Percentiles rank a stretch among this genome's conserved stretches.
Evolutionary conservation across 148 eudicot genomes (phyloP).

Genomic region (Chenopodium suecicum): DNA sequence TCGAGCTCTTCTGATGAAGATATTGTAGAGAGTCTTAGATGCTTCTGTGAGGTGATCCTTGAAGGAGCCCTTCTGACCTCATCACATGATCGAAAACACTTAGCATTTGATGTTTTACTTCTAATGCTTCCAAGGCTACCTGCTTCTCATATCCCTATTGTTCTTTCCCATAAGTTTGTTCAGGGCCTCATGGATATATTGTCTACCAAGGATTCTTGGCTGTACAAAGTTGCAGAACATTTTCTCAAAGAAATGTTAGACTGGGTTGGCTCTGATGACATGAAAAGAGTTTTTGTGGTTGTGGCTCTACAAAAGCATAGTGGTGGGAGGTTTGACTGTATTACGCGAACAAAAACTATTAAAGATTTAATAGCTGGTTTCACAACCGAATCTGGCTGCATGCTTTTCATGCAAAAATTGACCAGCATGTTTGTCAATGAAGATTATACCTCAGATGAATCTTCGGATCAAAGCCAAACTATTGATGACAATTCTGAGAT

Average conservation of each 20-base stretch:
- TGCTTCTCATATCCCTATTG: conserved; percentile 55
- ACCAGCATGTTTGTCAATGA: conserved; percentile 82
- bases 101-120: conserved; percentile 78
- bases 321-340: conserved; percentile 76
- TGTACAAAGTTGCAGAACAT: conserved; percentile 72
- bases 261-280: conserved; percentile 74
- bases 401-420: conserved; percentile 68
- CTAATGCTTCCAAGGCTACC: conserved; percentile 90
- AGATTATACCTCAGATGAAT: conserved; percentile 66
- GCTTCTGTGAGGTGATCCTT: conserved; percentile 66
- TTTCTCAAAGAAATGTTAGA: conserved; percentile 65
- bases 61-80: conserved; percentile 77
- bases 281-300: conserved; percentile 65
- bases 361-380: conserved; percentile 75
- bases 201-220: conserved; percentile 77
- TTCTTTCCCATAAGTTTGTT: conserved; percentile 74
- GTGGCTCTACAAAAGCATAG: conserved; percentile 89
- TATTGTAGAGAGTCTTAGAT: conserved; percentile 51
- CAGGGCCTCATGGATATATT: conserved; percentile 86
- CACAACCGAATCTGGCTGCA: conserved; percentile 77
- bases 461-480: conserved; percentile 87
- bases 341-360: conserved; percentile 69
- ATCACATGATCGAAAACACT: conserved; percentile 90
- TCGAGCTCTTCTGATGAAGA: conserved; percentile 74
- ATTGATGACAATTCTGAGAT: conserved; percentile 89